Base-by-base conservation (phyloP, 345 rosid species). In the Cardamine occulta region DNA sequence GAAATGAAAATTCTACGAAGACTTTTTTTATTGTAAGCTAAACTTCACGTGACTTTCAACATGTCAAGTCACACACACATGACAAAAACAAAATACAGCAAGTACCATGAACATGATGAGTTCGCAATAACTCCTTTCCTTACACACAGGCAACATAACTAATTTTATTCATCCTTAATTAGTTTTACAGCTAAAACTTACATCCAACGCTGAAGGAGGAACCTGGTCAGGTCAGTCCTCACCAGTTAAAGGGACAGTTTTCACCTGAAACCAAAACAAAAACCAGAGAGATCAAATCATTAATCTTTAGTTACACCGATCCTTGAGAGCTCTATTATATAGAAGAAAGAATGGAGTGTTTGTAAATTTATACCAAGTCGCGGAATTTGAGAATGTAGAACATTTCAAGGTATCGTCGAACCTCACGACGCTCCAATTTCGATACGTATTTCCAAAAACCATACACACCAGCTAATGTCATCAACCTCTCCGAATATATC, bases 381-480 rank as follows among this genome's bases (percentile, higher is more conserved):
- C 97, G 97, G 77, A 85, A 91, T 80, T 93, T 96, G 70, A 96
- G 97, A 80, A 91, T 87, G 83, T 96, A 93, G 86, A 96, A 96
- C 99, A 96, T 96, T 82, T 96, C 98, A 14, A 96, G 97, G 78
- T 96, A 96, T 81, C 99, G 64, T 11, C 93, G 83, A 55, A 93
- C 88, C 85, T 93, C 99, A 6, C 85, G 94, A 80, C 99, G 87
- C 56, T 96, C 98, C 1, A 96, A 86, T 73, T 96, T 96, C 0
- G 99, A 93, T 21, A 81, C 97, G 66, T 86, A 86, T 79, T 89
- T 96, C 98, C 99, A 93, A 75, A 93, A 96, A 65, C 98, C 83
- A 83, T 96, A 96, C 1, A 89, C 99, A 61, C 99, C 99, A 53
- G 98, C 98, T 84, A 93, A 73, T 61, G 98, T 89, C 94, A 91